phyloP scores from a whole-genome alignment of 2,329 filamentous ascomycete genomes.

The Fusarium verrucosum region DNA sequence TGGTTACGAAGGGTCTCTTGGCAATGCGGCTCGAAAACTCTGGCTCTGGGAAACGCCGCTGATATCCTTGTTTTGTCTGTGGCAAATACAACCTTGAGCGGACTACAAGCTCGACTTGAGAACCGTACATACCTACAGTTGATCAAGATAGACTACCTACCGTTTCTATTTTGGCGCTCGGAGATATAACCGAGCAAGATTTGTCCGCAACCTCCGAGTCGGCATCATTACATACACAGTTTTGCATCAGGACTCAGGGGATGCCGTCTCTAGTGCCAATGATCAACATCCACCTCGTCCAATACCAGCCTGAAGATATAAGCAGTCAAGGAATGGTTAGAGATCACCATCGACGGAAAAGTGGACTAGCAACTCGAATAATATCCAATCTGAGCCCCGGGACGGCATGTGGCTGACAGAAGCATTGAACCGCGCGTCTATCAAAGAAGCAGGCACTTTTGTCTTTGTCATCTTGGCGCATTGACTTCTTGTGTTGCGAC shows the following conservation, averaged over 20 bases:
- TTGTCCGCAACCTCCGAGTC: conserved; percentile 12
- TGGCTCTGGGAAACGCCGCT: conserved; percentile 1
- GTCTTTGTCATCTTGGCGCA: conserved; percentile 1
- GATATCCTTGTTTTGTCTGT: conserved; percentile 16
- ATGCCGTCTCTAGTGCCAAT: conserved; percentile 8
- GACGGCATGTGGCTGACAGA: conserved; percentile 22
- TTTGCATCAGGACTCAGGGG: conserved; percentile 31
- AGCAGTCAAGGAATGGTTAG: conserved; percentile 10
- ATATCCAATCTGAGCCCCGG: conserved; percentile 11
- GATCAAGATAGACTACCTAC: no score
- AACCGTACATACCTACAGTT: no score
- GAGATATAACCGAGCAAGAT: conserved; percentile 12
- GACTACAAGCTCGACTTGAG: conserved; percentile 1
- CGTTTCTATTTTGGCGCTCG: conserved; percentile 26
- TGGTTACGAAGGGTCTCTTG: conserved; percentile 28
- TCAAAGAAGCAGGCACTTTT: conserved; percentile 7
- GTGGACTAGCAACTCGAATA: conserved; percentile 11
- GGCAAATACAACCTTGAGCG: conserved; percentile 38
- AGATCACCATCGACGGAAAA: conserved; percentile 15
- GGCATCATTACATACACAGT: conserved; percentile 32
- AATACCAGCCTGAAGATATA: neutral
- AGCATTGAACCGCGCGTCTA: conserved; percentile 28
- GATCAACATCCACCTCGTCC: conserved; percentile 4
- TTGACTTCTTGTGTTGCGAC: conserved; percentile 5
- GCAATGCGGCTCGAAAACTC: conserved; percentile 38